phyloP scores from a whole-genome alignment of 306 rosid species.

The Echinosophora koreensis region DNA sequence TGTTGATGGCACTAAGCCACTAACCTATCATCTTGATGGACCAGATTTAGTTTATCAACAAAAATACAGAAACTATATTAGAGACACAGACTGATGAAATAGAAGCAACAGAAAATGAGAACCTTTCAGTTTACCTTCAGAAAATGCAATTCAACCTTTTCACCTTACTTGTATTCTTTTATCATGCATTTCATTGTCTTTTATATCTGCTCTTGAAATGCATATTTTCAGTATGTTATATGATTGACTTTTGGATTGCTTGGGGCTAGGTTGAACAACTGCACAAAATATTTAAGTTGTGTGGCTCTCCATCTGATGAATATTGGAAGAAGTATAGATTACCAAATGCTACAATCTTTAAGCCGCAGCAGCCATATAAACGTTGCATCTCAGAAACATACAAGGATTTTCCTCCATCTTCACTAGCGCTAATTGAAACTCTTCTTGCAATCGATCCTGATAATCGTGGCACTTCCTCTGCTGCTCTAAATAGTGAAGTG shows the following conservation, averaged over 20 bases:
- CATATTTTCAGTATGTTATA: slow-evolving; percentile 48
- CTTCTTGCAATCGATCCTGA: slow-evolving; percentile 88
- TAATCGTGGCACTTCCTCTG: slow-evolving; percentile 73
- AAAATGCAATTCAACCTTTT: not conserved
- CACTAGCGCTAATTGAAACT: slow-evolving; percentile 74
- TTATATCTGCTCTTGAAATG: slow-evolving; percentile 27
- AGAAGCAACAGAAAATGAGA: slow-evolving; percentile 30
- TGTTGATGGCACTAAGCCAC: slow-evolving; percentile 37
- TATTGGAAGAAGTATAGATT: slow-evolving; percentile 93
- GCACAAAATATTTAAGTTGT: slow-evolving; percentile 94
- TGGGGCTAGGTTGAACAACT: slow-evolving; percentile 90
- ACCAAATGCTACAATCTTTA: slow-evolving; percentile 98
- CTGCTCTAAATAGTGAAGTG: slow-evolving; percentile 82
- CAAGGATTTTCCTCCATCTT: slow-evolving; percentile 84
- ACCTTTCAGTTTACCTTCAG: slow-evolving; percentile 12
- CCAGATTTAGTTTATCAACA: slow-evolving; percentile 22
- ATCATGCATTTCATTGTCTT: slow-evolving; percentile 11
- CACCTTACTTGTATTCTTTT: not conserved
- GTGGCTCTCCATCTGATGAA: slow-evolving; percentile 97
- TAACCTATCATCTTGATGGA: slow-evolving; percentile 13
- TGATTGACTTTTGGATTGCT: slow-evolving; percentile 46
- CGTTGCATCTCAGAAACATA: slow-evolving; percentile 77
- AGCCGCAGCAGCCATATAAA: slow-evolving; percentile 95
- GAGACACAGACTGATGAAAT: slow-evolving; percentile 13
- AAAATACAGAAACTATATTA: slow-evolving; percentile 15